Percentiles rank a stretch among this genome's conserved stretches.
These are phyloP conservation scores for Licmophora abbreviata DNA, from an alignment of 108 stramenopile genomes.

Conservation along the genomic window DNA sequence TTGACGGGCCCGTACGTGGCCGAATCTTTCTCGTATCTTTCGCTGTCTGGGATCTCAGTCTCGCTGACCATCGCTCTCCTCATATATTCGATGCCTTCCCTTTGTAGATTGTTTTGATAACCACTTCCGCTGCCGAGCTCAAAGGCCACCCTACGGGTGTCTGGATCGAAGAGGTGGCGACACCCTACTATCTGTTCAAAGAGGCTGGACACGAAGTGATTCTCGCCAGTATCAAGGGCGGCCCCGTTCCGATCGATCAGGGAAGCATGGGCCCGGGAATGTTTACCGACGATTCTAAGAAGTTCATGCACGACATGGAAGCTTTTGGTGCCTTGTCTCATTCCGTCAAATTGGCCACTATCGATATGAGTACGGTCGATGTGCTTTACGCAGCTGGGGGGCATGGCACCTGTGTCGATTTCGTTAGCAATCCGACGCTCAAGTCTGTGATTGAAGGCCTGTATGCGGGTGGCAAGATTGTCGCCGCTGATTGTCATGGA, in stretches of 20 bases:
- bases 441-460: conserved; percentile 54
- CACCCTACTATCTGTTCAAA: conserved; percentile 65
- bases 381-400: conserved; percentile 61
- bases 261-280: conserved; percentile 31
- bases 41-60: too few relatives aligned
- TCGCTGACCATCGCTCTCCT: not conserved
- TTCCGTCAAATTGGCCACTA: conserved; percentile 30
- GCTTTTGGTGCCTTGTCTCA: conserved; percentile 50
- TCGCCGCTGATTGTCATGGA: conserved; percentile 75
- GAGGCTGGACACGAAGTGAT: conserved; percentile 52
- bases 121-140: conserved; percentile 1
- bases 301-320: conserved; percentile 64
- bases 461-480: conserved; percentile 48
- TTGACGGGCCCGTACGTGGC: too few relatives aligned
- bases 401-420: conserved; percentile 66
- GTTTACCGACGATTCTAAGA: conserved; percentile 53
- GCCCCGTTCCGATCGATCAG: conserved; percentile 63
- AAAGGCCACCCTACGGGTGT: conserved; percentile 39
- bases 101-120: conserved; percentile 1
- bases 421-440: conserved; percentile 33
- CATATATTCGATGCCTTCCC: not conserved
- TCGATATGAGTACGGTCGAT: conserved; percentile 48
- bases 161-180: conserved; percentile 76
- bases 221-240: conserved; percentile 49
- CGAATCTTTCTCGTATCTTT: too few relatives aligned